Conservation (phyloP, 352 stramenopile species). For the Globisporangium cystogenes region DNA sequence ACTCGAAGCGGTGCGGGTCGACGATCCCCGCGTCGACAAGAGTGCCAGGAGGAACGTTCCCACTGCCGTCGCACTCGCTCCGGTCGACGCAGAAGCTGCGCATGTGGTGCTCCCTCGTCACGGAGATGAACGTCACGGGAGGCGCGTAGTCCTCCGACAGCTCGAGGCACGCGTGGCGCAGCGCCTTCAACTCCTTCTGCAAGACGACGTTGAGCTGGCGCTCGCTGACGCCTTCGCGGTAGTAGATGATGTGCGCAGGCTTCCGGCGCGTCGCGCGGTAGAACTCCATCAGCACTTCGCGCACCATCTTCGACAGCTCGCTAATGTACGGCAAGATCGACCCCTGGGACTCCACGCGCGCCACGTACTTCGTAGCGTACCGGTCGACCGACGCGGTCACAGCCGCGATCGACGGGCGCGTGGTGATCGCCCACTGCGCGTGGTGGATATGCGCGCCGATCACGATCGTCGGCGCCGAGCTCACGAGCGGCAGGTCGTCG, state of each 20-base stretch:
- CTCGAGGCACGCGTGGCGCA: constrained; percentile 34
- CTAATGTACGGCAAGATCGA: constrained; percentile 34
- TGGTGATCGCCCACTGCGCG: constrained; percentile 37
- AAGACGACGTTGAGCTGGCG: constrained; percentile 75
- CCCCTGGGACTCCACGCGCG: constrained; percentile 45
- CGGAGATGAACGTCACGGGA: constrained; percentile 61
- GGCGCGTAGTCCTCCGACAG: constrained; percentile 43
- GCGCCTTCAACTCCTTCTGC: constrained; percentile 45
- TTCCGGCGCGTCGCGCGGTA: constrained; percentile 65
- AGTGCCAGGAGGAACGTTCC: constrained; percentile 36
- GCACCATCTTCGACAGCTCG: constrained; percentile 49
- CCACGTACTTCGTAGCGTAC: constrained; percentile 51
- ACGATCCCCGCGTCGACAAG: constrained; percentile 56
- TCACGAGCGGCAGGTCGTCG: constrained; percentile 37
- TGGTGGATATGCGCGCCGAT: constrained; percentile 77
- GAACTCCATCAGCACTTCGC: constrained; percentile 71
- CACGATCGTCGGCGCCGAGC: constrained; percentile 52
- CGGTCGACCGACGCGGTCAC: constrained; percentile 74
- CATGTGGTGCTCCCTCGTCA: constrained; percentile 66
- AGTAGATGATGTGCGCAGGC: constrained; percentile 81
- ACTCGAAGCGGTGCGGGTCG: constrained; percentile 56
- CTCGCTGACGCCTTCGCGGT: constrained; percentile 83
- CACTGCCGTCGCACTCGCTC: constrained; percentile 25
- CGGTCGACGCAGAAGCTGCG: constrained; percentile 25
- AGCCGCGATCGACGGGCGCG: constrained; percentile 61